Percentiles rank a stretch among this genome's conserved stretches.
Conservation (phyloP, 2,329 filamentous ascomycete genomes). For the Tolypocladium inflatum region DNA sequence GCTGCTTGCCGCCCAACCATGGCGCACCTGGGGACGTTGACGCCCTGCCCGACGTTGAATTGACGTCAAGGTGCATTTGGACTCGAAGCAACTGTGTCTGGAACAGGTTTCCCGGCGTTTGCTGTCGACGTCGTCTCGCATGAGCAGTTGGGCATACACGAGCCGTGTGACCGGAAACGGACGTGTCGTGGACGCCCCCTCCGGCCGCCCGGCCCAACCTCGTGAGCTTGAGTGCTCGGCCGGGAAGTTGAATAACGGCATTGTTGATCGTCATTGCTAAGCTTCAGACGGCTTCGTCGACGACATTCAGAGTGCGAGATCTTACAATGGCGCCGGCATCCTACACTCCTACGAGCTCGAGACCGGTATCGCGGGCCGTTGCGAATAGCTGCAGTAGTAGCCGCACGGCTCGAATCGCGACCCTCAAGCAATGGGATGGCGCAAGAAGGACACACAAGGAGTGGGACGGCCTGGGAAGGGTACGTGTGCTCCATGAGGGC, state of each 20-base stretch:
- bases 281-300: not conserved
- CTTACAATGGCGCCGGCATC: not conserved
- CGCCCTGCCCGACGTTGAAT: not conserved
- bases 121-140: not conserved
- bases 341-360: not conserved
- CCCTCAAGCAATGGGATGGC: constrained; percentile 8
- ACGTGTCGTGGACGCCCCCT: not conserved
- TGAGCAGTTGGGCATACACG: not conserved
- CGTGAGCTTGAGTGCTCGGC: not conserved
- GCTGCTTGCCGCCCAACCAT: not conserved
- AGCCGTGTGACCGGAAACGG: constrained; percentile 1
- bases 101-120: not conserved
- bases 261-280: not conserved
- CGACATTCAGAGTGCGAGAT: not conserved
- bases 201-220: not conserved
- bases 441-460: not conserved
- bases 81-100: not conserved
- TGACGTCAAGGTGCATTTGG: not conserved
- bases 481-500: not conserved
- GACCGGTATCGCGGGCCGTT: not conserved
- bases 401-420: not conserved
- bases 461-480: constrained; percentile 6
- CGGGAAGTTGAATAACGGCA: not conserved
- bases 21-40: not conserved
- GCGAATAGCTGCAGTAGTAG: not conserved